Percentiles rank a stretch among this genome's conserved stretches.
Conservation (phyloP, 768 basidiomycete species). For the Harrya chromipes region DNA sequence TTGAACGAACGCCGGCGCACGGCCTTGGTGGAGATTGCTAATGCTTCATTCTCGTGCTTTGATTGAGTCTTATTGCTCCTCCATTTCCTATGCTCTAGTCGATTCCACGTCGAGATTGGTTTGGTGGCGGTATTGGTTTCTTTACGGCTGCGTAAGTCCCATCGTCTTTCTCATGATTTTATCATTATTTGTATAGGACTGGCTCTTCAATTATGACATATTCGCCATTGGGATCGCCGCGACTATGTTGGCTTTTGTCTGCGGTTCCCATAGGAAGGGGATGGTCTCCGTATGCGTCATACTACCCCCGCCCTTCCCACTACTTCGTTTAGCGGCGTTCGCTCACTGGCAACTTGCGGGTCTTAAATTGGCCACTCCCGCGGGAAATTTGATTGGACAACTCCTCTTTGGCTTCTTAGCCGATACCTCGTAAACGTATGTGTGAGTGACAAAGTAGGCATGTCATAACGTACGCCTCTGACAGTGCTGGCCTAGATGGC, state of each 20-base stretch:
- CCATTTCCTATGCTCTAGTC: not conserved
- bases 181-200: no score
- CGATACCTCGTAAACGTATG: constrained; percentile 68
- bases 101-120: not conserved
- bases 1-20: not conserved
- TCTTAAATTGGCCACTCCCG: constrained; percentile 68
- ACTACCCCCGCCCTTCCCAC: not conserved
- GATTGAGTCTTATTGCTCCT: not conserved
- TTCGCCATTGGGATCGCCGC: constrained; percentile 86
- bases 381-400: constrained; percentile 73
- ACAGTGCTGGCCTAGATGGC: constrained; percentile 33
- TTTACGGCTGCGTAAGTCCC: not conserved
- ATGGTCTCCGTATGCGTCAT: not conserved
- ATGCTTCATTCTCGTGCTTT: not conserved
- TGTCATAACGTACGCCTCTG: not conserved
- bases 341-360: constrained; percentile 60
- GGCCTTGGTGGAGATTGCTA: not conserved
- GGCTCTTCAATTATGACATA: constrained; percentile 53
- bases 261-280: constrained; percentile 37
- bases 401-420: constrained; percentile 75
- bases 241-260: constrained; percentile 78
- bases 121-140: not conserved
- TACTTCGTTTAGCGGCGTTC: not conserved
- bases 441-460: constrained; percentile 42
- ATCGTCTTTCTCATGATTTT: no score